These are phyloP conservation scores for Zasmidium citrigriseum DNA, from an alignment of 2,329 filamentous ascomycete genomes.

Conservation along the genomic window DNA sequence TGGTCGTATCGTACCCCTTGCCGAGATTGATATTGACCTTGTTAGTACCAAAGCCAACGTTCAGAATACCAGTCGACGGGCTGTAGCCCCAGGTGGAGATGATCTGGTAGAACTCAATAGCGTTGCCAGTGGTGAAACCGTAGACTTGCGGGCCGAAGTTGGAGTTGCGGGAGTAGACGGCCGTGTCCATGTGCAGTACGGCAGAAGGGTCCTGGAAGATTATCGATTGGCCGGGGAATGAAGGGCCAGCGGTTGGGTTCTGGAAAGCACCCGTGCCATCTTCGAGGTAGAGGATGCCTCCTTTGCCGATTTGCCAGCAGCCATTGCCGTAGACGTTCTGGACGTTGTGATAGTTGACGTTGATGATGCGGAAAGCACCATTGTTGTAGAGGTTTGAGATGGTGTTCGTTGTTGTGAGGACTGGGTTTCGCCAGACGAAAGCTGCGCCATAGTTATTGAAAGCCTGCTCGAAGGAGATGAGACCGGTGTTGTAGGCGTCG, in stretches of 20 bases:
- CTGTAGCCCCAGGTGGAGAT: conserved; percentile 9
- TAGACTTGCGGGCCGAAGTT: conserved; percentile 12
- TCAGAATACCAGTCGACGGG: conserved; percentile 1
- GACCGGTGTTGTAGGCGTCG: conserved; percentile 8
- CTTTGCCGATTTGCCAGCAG: conserved; percentile 14
- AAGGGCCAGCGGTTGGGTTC: conserved; percentile 2
- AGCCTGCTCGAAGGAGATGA: conserved; percentile 16
- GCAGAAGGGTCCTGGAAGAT: conserved; percentile 13
- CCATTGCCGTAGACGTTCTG: conserved; percentile 14
- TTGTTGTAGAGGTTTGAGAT: conserved; percentile 14
- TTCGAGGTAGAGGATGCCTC: conserved; percentile 11
- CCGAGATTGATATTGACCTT: conserved; percentile 4
- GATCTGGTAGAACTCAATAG: conserved; percentile 15
- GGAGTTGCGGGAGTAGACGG: conserved; percentile 8
- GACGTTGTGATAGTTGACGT: conserved; percentile 10
- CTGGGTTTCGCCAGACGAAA: conserved; percentile 7
- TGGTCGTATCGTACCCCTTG: not conserved
- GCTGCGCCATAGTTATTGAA: conserved; percentile 7
- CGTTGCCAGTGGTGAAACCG: conserved; percentile 9
- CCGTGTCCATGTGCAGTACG: conserved; percentile 14
- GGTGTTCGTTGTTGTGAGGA: not conserved
- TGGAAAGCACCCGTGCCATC: conserved; percentile 9
- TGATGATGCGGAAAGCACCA: conserved; percentile 16
- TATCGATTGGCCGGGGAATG: conserved; percentile 9
- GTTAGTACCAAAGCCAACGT: conserved; percentile 3